Percentiles rank a stretch among this genome's conserved stretches.
These are phyloP conservation scores for Eucalyptus microcorys DNA, from an alignment of 345 rosid species.

Conservation along the genomic window DNA sequence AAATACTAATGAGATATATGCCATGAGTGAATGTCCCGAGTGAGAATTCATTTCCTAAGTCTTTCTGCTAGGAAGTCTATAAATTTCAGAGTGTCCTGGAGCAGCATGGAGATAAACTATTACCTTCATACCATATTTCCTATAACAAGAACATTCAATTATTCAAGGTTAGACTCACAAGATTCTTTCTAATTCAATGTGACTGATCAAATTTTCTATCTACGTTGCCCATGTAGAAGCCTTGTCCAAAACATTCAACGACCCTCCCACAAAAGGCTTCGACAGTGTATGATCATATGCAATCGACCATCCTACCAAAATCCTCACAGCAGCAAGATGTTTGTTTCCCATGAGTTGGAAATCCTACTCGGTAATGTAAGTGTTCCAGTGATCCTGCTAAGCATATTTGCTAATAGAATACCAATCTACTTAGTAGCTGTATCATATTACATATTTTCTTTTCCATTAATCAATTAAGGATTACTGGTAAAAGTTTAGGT, in stretches of 20 bases:
- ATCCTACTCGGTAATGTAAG: background rate
- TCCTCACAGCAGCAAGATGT: background rate
- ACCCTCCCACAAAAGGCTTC: background rate
- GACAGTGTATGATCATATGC: background rate
- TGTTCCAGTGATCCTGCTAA: background rate
- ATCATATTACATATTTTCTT: background rate
- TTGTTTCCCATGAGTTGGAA: background rate
- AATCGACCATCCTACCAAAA: background rate
- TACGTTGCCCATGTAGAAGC: background rate
- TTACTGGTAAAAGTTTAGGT: too few relatives aligned
- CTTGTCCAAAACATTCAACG: background rate
- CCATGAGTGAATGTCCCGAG: background rate
- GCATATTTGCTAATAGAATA: background rate
- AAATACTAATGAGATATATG: background rate
- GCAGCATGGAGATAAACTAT: background rate
- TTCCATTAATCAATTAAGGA: background rate
- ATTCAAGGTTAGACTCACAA: background rate
- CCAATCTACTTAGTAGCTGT: background rate
- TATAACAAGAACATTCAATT: background rate
- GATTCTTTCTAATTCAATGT: background rate
- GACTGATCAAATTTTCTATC: background rate
- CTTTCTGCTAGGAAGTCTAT: slow-evolving; percentile 23
- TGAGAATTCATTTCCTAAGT: background rate
- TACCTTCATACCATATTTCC: background rate
- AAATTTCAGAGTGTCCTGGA: slow-evolving; percentile 7